Conservation (phyloP, 495 filamentous ascomycete species). For the Ascobolus immersus region DNA sequence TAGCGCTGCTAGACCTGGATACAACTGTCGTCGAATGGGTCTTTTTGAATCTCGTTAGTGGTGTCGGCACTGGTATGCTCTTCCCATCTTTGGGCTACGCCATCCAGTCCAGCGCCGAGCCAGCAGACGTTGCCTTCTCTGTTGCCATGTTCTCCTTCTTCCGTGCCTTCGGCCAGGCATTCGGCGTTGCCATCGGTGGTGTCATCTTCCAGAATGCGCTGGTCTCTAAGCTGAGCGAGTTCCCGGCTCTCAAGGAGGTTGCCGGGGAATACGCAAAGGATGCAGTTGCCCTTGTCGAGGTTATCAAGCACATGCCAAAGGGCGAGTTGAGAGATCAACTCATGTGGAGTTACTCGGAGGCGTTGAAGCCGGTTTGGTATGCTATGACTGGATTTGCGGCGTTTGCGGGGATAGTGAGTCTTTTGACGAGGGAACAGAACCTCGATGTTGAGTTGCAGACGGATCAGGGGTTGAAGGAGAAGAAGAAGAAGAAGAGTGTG, state of each 20-base stretch:
- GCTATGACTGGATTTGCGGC: constrained; percentile 27
- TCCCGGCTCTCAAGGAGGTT: constrained; percentile 20
- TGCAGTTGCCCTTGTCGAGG: constrained; percentile 31
- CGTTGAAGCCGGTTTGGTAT: constrained; percentile 31
- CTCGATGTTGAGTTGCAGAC: constrained; percentile 26
- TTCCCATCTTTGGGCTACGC: constrained; percentile 25
- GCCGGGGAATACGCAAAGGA: constrained; percentile 29
- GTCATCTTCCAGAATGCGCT: constrained; percentile 37
- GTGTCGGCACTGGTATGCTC: constrained; percentile 30
- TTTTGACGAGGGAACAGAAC: constrained; percentile 28
- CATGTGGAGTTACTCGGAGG: constrained; percentile 29
- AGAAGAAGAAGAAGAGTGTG: too few relatives aligned
- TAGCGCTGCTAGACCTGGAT: constrained; percentile 23
- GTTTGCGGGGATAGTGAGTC: constrained; percentile 24
- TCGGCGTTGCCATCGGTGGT: constrained; percentile 27
- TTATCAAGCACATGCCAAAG: constrained; percentile 30
- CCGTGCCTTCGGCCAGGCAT: constrained; percentile 28
- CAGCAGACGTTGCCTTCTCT: constrained; percentile 28
- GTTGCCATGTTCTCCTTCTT: constrained; percentile 33
- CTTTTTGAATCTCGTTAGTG: constrained; percentile 26
- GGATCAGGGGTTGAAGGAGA: constrained; percentile 22
- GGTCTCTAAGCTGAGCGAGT: constrained; percentile 20
- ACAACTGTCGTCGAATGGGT: constrained; percentile 26
- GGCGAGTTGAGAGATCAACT: constrained; percentile 20
- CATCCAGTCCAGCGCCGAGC: constrained; percentile 22